phyloP scores from a whole-genome alignment of 257 asterid species.

The Agastache rugosa region DNA sequence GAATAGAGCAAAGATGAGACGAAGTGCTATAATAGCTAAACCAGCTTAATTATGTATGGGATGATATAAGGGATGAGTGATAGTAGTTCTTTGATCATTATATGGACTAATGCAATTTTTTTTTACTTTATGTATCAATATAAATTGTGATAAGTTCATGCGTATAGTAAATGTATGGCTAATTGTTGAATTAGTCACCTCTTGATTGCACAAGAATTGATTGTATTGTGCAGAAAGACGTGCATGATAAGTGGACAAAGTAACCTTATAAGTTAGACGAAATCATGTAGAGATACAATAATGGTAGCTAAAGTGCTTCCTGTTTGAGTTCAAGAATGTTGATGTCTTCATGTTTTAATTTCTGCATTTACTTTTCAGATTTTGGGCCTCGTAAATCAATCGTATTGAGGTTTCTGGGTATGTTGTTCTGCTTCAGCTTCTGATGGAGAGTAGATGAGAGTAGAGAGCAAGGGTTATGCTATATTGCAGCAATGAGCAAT shows the following conservation, averaged over 20 bases:
- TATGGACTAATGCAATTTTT: not conserved
- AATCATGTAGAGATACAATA: not conserved
- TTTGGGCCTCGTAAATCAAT: not conserved
- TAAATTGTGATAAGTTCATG: not conserved
- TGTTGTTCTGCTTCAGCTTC: conserved; percentile 27
- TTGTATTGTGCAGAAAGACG: too few species aligned
- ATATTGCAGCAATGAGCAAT: conserved; percentile 36
- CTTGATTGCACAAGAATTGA: not conserved
- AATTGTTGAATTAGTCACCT: not conserved
- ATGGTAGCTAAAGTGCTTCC: not conserved
- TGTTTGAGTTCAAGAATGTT: not conserved
- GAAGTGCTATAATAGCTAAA: not conserved
- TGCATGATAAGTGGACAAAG: not conserved
- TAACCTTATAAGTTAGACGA: too few species aligned
- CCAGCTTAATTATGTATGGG: not conserved
- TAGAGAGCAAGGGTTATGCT: not conserved
- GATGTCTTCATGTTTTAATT: not conserved
- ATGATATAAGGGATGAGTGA: not conserved
- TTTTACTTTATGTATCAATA: not conserved
- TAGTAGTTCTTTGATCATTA: conserved; percentile 13
- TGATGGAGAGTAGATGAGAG: conserved; percentile 14
- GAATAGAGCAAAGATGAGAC: not conserved
- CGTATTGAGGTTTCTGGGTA: conserved; percentile 24
- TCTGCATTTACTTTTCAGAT: conserved; percentile 26
- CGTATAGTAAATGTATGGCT: not conserved